These are phyloP conservation scores for Aureobasidium sp. DNA, from an alignment of 2,329 filamentous ascomycete genomes.

Conservation along the genomic window DNA sequence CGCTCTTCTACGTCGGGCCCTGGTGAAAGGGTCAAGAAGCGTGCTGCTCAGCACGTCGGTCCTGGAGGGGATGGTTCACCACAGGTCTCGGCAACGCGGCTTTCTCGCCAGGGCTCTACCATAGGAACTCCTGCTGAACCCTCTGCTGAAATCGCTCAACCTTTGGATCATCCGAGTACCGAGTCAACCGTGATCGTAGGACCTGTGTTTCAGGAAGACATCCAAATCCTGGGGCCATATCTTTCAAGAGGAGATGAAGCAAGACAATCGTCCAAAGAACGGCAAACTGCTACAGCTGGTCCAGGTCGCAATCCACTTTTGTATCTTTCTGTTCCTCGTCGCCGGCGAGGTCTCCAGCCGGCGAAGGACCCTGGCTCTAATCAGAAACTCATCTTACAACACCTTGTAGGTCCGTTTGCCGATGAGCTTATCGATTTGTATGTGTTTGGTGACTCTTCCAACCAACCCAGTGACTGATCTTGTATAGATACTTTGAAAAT, in stretches of 20 bases:
- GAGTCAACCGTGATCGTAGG: slow-evolving; percentile 8
- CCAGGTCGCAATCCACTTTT: slow-evolving; percentile 1
- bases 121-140: not conserved
- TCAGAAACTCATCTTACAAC: slow-evolving; percentile 2
- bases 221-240: slow-evolving; percentile 2
- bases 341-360: not conserved
- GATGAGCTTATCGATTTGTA: slow-evolving; percentile 5
- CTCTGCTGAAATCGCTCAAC: slow-evolving; percentile 3
- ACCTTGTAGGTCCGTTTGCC: slow-evolving; percentile 3
- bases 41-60: not conserved
- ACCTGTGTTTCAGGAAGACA: not conserved
- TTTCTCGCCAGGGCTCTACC: not conserved
- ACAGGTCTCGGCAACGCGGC: not conserved
- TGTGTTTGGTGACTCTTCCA: not conserved
- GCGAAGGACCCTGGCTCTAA: slow-evolving; percentile 10
- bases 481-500: slow-evolving; percentile 34
- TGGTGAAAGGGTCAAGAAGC: not conserved
- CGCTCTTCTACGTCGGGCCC: not conserved
- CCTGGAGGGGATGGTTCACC: not conserved
- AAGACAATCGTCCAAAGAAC: not conserved
- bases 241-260: not conserved
- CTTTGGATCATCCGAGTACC: slow-evolving; percentile 1
- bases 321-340: slow-evolving; percentile 11
- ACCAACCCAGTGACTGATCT: not conserved
- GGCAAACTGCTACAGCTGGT: not conserved